These are phyloP conservation scores for Mycena rosella DNA, from an alignment of 768 basidiomycete genomes.

Conservation along the genomic window DNA sequence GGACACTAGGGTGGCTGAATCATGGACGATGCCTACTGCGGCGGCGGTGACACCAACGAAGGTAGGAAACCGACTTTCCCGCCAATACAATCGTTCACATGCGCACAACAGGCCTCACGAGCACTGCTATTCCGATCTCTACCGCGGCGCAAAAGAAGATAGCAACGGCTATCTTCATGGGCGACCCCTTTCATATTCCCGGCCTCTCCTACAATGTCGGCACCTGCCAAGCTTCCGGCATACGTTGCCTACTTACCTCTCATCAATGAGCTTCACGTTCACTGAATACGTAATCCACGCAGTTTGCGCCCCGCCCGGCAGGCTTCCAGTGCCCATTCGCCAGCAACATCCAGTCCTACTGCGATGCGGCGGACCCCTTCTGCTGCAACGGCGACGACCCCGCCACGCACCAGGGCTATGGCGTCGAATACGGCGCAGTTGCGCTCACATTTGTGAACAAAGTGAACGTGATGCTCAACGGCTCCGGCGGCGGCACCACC, in stretches of 20 bases:
- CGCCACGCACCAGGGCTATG: slow-evolving; percentile 49
- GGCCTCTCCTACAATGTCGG: slow-evolving; percentile 52
- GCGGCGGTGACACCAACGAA: slow-evolving; percentile 49
- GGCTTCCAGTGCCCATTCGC: slow-evolving; percentile 49
- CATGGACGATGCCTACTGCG: slow-evolving; percentile 50
- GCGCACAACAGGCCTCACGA: too few species aligned
- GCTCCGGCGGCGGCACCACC: slow-evolving; percentile 35
- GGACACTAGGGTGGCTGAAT: slow-evolving; percentile 47
- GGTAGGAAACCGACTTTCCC: too few species aligned
- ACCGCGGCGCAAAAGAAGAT: slow-evolving; percentile 46
- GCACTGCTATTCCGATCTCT: slow-evolving; percentile 47
- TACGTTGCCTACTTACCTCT: slow-evolving; percentile 32
- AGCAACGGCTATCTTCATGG: slow-evolving; percentile 51
- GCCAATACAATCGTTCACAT: too few species aligned
- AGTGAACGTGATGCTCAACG: slow-evolving; percentile 41
- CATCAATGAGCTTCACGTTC: background rate
- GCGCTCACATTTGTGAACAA: slow-evolving; percentile 48
- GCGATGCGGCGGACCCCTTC: slow-evolving; percentile 51
- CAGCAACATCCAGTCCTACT: slow-evolving; percentile 47
- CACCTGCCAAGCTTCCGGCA: slow-evolving; percentile 48
- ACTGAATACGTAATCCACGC: background rate
- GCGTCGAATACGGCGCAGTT: slow-evolving; percentile 45
- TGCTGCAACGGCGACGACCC: slow-evolving; percentile 50
- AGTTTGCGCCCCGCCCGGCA: slow-evolving; percentile 50
- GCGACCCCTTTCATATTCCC: slow-evolving; percentile 48